A percentile compares a stretch with the other conserved stretches of the same genome.
phyloP scores from a whole-genome alignment of 768 basidiomycete genomes.

The Rhodocollybia butyracea region DNA sequence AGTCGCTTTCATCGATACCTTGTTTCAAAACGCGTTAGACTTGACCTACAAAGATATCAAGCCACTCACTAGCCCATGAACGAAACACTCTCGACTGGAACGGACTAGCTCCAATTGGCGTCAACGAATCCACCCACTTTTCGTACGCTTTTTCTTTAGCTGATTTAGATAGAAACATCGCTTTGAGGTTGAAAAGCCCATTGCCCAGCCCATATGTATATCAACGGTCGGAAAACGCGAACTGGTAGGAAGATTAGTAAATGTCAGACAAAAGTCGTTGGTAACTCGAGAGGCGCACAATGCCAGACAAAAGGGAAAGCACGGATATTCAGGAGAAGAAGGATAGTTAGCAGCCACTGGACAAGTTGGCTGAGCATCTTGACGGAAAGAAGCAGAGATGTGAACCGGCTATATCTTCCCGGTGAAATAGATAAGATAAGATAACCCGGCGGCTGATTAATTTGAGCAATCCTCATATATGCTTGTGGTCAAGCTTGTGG shows the following conservation, averaged over 20 bases:
- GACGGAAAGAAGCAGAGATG: no score
- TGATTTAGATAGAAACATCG: slow-evolving; percentile 33
- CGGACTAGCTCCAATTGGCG: slow-evolving; percentile 56
- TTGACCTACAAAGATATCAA: neutral
- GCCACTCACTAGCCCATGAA: slow-evolving; percentile 54
- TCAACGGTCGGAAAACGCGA: slow-evolving; percentile 50
- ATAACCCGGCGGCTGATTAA: no score
- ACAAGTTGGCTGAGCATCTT: neutral
- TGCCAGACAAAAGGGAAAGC: slow-evolving; percentile 8
- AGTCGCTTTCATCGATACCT: slow-evolving; percentile 74
- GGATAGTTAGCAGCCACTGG: neutral
- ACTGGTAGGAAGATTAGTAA: neutral
- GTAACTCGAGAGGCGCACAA: neutral
- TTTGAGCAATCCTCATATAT: no score
- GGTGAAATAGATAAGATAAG: no score
- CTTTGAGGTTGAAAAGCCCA: slow-evolving; percentile 28
- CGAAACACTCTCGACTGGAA: slow-evolving; percentile 41
- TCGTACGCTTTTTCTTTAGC: slow-evolving; percentile 29
- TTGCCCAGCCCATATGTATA: slow-evolving; percentile 30
- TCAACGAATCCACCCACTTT: slow-evolving; percentile 44
- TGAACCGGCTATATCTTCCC: no score
- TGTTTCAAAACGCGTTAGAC: neutral
- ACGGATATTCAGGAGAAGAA: slow-evolving; percentile 4
- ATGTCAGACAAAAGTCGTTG: neutral
- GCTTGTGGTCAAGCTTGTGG: no score